These are phyloP conservation scores for Saccharomyces pastorianus DNA, from an alignment of 1,139 yeast species.

Conservation along the genomic window DNA sequence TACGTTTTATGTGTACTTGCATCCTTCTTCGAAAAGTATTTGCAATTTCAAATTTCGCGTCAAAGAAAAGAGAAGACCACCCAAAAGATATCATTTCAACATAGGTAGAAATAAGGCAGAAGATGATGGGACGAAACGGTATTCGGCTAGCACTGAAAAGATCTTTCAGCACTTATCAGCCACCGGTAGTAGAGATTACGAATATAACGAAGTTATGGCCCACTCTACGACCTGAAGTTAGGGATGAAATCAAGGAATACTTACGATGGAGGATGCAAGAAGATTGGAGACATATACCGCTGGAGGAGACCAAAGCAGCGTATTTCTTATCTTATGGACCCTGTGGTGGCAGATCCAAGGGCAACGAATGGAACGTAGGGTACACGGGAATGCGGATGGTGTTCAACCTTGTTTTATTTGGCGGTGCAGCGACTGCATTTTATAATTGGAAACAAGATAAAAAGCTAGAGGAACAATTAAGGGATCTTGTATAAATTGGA, in stretches of 20 bases:
- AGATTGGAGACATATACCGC: constrained; percentile 34
- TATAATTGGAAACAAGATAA: constrained; percentile 20
- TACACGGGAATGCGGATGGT: constrained; percentile 20
- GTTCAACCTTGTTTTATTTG: constrained; percentile 19
- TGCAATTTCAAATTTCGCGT: constrained; percentile 3
- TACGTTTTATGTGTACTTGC: neutral
- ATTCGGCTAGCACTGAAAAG: neutral
- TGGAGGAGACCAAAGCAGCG: constrained; percentile 33
- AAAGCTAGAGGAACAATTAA: constrained; percentile 7
- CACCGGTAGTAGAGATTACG: constrained; percentile 17
- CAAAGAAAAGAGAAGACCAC: neutral
- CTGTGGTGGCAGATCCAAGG: constrained; percentile 25
- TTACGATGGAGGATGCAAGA: constrained; percentile 39
- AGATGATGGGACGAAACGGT: neutral
- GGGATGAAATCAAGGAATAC: constrained; percentile 38
- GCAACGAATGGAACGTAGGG: constrained; percentile 10
- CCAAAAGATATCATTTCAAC: too few relatives aligned
- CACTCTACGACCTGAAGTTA: constrained; percentile 33
- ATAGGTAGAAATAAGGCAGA: neutral
- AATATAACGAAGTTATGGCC: constrained; percentile 31
- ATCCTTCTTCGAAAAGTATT: neutral
- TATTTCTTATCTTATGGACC: constrained; percentile 27
- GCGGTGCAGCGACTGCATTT: constrained; percentile 20
- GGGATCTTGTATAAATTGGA: neutral
- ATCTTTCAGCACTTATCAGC: constrained; percentile 13